phyloP scores from a whole-genome alignment of 2,329 filamentous ascomycete genomes.

The Helotiales sp. region DNA sequence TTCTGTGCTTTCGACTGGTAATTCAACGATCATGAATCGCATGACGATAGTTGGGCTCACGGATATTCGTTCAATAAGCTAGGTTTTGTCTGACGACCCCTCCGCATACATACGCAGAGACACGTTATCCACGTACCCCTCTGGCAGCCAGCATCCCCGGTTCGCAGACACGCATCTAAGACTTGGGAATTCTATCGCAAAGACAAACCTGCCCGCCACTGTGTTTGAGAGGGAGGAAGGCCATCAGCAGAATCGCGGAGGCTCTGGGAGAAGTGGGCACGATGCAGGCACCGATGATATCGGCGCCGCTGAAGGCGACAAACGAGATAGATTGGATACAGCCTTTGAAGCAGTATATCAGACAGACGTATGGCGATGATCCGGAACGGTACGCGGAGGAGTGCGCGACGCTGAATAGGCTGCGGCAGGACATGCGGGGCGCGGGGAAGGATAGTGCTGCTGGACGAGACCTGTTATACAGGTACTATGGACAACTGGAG shows the following conservation, averaged over 20 bases:
- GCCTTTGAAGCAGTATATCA: slow-evolving; percentile 90
- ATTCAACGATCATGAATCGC: slow-evolving; percentile 24
- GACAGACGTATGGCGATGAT: slow-evolving; percentile 92
- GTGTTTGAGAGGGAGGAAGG: slow-evolving; percentile 29
- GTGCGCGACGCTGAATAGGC: slow-evolving; percentile 87
- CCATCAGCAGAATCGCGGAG: slow-evolving; percentile 33
- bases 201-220: neutral
- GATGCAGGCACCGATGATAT: slow-evolving; percentile 93
- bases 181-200: neutral
- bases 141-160: slow-evolving; percentile 9
- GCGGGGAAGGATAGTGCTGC: slow-evolving; percentile 95
- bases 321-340: slow-evolving; percentile 98
- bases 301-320: slow-evolving; percentile 86
- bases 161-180: neutral
- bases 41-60: slow-evolving; percentile 19
- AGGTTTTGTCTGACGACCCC: slow-evolving; percentile 13
- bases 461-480: slow-evolving; percentile 88
- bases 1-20: neutral
- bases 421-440: slow-evolving; percentile 97
- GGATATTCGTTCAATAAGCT: slow-evolving; percentile 18
- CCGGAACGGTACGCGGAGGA: slow-evolving; percentile 95
- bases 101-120: slow-evolving; percentile 16
- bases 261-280: slow-evolving; percentile 32
- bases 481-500: slow-evolving; percentile 97
- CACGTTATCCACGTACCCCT: slow-evolving; percentile 13